Base-by-base conservation (phyloP, 805 yeast species). In the Metschnikowia orientalis region DNA sequence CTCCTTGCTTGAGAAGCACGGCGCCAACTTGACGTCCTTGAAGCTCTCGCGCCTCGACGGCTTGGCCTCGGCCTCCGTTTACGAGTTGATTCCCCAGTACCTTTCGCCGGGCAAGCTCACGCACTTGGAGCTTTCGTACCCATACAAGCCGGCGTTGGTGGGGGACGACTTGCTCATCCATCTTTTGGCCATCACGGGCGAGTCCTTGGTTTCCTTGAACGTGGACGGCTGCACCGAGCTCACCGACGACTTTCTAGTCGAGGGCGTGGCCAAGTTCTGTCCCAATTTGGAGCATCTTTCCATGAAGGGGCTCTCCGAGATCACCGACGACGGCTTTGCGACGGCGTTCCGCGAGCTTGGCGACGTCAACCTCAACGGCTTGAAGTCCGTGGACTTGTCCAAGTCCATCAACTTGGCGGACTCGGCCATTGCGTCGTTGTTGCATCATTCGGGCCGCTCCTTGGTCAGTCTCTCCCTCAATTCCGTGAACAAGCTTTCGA, bases 221-320 rank as follows among this genome's bases (percentile, higher is more conserved):
- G 61, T 92, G 10, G 85, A 81, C 49, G 94, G 94, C 1, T 86
- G 95, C 47, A 53, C 77, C 0, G 77, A 66, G 1, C 57, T 92
- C 13, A 80, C 95, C 0, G 95, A 88, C 50, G 64, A 61, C 1
- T 69, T 79, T 36, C 45, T 74, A 9, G 50, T 61, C 2, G 75
- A 75, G 22, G 92, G 89, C 0, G 47, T 80, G 5, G 64, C 69
- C 28, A 73, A 74, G 14, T 79, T 76, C 50, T 75, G 85, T 31
- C 62, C 71, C 5, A 67, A 61, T 10, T 53, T 89, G 29, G 72
- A 79, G 22, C 63, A 63, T 12, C 51, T 90, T 8, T 78, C 88
- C 2, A 54, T 89, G 29, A 68, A 61, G 13, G 61, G 61, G 8
- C 56, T 88, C 11, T 83, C 79, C 37, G 79, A 75, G 40, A 56